These are phyloP conservation scores for Podospora bellae-mahoneyi DNA, from an alignment of 495 filamentous ascomycete genomes.

Conservation along the genomic window DNA sequence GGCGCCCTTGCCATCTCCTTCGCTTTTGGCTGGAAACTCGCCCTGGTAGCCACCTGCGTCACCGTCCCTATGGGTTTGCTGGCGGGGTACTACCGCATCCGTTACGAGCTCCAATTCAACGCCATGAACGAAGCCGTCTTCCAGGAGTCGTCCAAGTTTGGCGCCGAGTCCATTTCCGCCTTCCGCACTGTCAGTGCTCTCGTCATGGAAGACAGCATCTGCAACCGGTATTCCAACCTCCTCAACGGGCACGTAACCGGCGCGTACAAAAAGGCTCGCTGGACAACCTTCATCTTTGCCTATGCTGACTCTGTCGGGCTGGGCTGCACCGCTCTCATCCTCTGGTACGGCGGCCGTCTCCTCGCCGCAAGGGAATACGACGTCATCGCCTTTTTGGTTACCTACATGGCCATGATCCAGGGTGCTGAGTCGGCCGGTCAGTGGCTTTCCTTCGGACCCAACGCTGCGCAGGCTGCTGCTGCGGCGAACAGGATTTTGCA, in stretches of 20 bases:
- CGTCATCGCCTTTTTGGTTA: slow-evolving; percentile 40
- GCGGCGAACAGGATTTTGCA: slow-evolving; percentile 46
- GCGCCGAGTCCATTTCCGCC: slow-evolving; percentile 57
- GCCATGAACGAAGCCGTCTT: slow-evolving; percentile 55
- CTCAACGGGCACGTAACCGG: slow-evolving; percentile 37
- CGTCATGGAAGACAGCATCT: slow-evolving; percentile 55
- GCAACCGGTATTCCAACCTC: slow-evolving; percentile 41
- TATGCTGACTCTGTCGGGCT: slow-evolving; percentile 43
- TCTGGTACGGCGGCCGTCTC: slow-evolving; percentile 49
- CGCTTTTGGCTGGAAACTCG: slow-evolving; percentile 58
- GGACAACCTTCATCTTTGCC: slow-evolving; percentile 45
- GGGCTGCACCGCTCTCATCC: slow-evolving; percentile 48
- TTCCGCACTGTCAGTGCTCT: slow-evolving; percentile 57
- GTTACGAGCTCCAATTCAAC: slow-evolving; percentile 56
- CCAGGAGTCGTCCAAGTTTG: slow-evolving; percentile 56
- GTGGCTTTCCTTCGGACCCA: slow-evolving; percentile 48
- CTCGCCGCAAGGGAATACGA: slow-evolving; percentile 38
- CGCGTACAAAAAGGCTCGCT: slow-evolving; percentile 45
- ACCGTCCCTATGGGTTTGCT: slow-evolving; percentile 47
- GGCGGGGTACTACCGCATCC: slow-evolving; percentile 50
- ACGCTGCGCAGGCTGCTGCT: slow-evolving; percentile 46
- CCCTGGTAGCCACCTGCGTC: slow-evolving; percentile 48
- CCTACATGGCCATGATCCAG: slow-evolving; percentile 49
- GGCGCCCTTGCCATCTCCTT: slow-evolving; percentile 51
- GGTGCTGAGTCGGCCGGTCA: slow-evolving; percentile 46